Evolutionary conservation across 202 grass and related monocot species (phyloP).

Genomic region (Panicum virgatum): DNA sequence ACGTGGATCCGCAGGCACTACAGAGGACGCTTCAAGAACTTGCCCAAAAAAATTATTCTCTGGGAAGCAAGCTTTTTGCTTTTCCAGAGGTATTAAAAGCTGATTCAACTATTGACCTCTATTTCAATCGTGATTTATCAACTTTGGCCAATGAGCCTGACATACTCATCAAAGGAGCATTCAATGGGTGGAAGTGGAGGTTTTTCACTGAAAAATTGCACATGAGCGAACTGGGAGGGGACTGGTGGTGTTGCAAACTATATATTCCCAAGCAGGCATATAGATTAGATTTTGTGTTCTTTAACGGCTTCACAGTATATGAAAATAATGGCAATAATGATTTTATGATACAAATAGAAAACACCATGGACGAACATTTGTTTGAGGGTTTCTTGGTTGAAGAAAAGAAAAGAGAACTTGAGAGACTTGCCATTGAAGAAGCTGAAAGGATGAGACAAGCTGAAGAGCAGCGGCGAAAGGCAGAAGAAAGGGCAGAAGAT

Average conservation of each 20-base stretch:
- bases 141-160: constrained; percentile 63
- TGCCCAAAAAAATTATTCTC: constrained; percentile 51
- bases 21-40: constrained; percentile 54
- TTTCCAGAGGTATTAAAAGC: constrained; percentile 62
- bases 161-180: constrained; percentile 80
- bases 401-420: constrained; percentile 69
- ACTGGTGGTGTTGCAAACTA: constrained; percentile 89
- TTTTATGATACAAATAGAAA: constrained; percentile 71
- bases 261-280: constrained; percentile 81
- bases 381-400: constrained; percentile 82
- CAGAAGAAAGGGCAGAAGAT: constrained; percentile 55
- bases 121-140: constrained; percentile 65
- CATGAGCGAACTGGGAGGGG: constrained; percentile 62
- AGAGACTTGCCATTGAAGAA: constrained; percentile 69
- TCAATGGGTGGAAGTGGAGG: constrained; percentile 87
- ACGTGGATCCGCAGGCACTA: constrained; percentile 48
- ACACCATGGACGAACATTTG: constrained; percentile 60
- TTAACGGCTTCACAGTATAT: constrained; percentile 62
- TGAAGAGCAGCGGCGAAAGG: constrained; percentile 49
- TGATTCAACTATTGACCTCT: constrained; percentile 60
- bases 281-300: constrained; percentile 91
- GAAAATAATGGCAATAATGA: constrained; percentile 81
- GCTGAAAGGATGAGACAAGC: constrained; percentile 69
- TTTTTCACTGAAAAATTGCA: constrained; percentile 77
- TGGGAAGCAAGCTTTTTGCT: constrained; percentile 61